These are phyloP conservation scores for Sonneratia alba DNA, from an alignment of 345 rosid genomes.

Conservation along the genomic window DNA sequence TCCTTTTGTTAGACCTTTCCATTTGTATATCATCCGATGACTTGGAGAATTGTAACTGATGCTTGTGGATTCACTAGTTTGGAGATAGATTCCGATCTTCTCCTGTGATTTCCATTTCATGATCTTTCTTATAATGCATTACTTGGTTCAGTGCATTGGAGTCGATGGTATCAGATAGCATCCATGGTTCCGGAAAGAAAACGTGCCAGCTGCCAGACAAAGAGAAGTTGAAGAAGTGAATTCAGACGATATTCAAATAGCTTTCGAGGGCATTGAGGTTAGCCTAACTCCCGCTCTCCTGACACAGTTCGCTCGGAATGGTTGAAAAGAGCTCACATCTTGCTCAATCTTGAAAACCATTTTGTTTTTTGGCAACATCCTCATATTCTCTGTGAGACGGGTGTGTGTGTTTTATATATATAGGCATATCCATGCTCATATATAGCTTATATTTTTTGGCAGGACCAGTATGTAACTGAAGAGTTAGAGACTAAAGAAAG, in stretches of 20 bases:
- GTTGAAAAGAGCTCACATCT: neutral
- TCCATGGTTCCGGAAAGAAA: conserved; percentile 58
- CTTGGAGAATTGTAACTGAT: too few species aligned
- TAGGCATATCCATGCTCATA: neutral
- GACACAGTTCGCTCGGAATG: neutral
- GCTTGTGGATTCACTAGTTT: too few species aligned
- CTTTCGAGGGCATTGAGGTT: conserved; percentile 81
- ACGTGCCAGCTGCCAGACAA: conserved; percentile 35
- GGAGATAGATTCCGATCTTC: neutral
- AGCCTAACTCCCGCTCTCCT: neutral
- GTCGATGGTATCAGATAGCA: conserved; percentile 51
- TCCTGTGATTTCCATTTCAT: neutral
- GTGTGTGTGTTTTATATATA: neutral
- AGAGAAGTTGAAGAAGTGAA: conserved; percentile 50
- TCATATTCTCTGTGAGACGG: neutral
- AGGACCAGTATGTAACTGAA: conserved; percentile 68
- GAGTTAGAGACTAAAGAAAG: conserved; percentile 30
- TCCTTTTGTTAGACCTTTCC: neutral
- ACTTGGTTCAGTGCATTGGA: conserved; percentile 57
- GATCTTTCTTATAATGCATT: conserved; percentile 6
- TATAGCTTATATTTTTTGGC: conserved; percentile 10
- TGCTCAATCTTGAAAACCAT: neutral
- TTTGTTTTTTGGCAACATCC: neutral
- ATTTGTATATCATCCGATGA: neutral
- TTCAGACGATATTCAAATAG: conserved; percentile 69